These are phyloP conservation scores for Cucurbita moschata DNA, from an alignment of 306 rosid species.

Conservation along the genomic window DNA sequence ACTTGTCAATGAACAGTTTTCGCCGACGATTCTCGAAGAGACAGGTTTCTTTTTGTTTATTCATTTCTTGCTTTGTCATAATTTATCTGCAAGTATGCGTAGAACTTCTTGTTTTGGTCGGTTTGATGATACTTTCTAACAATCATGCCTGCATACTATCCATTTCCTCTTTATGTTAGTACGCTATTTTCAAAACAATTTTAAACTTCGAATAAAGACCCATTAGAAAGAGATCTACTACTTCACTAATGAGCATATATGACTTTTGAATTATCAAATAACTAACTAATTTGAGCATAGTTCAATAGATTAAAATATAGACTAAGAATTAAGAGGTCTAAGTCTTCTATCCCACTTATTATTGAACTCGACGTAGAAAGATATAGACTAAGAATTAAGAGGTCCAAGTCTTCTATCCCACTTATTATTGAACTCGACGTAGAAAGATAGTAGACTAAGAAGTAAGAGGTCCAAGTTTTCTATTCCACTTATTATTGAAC, in stretches of 20 bases:
- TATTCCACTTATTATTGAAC: no score
- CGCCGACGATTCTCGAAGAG: neutral
- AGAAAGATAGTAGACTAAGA: no score
- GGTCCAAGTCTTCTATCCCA: no score
- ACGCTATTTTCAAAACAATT: neutral
- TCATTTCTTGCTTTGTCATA: neutral
- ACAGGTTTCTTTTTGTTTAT: neutral
- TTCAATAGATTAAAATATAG: no score
- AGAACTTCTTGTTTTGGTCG: neutral
- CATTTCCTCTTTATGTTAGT: neutral
- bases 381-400: no score
- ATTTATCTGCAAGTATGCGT: neutral
- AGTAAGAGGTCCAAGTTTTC: no score
- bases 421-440: no score
- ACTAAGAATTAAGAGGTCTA: no score
- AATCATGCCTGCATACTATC: neutral
- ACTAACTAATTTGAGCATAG: no score
- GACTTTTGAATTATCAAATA: no score
- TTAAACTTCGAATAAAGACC: neutral
- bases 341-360: no score
- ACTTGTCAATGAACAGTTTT: slow-evolving; percentile 49
- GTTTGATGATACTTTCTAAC: neutral
- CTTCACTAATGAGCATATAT: neutral
- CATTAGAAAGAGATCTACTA: neutral
- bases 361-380: no score